phyloP scores from a whole-genome alignment of 2,329 filamentous ascomycete species.

The Lecanicillium sp. region DNA sequence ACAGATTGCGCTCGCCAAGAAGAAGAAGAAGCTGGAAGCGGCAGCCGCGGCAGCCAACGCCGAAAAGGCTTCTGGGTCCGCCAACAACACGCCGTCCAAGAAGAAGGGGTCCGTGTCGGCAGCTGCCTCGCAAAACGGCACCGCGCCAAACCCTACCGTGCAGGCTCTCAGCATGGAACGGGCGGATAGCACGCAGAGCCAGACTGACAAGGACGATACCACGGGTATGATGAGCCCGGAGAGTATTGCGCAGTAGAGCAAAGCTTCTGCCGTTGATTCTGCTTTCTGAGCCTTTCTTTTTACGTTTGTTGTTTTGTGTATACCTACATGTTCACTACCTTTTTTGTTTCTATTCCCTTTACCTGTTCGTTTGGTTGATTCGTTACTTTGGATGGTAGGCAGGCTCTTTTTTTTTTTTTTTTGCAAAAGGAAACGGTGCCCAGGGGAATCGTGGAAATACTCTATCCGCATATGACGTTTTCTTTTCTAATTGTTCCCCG shows the following conservation, averaged over 20 bases:
- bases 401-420: too few species aligned
- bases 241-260: slow-evolving; percentile 50
- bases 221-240: slow-evolving; percentile 81
- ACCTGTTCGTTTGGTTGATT: too few species aligned
- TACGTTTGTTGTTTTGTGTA: too few species aligned
- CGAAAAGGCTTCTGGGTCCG: slow-evolving; percentile 23
- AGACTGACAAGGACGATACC: slow-evolving; percentile 60
- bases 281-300: too few species aligned
- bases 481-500: too few species aligned
- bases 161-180: slow-evolving; percentile 47
- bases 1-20: slow-evolving; percentile 76
- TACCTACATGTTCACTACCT: too few species aligned
- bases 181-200: slow-evolving; percentile 50
- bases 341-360: too few species aligned
- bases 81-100: slow-evolving; percentile 39
- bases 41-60: slow-evolving; percentile 42
- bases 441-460: too few species aligned
- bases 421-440: too few species aligned
- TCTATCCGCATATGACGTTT: too few species aligned
- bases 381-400: too few species aligned
- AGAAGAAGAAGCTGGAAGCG: slow-evolving; percentile 73
- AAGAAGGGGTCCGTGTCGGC: slow-evolving; percentile 33
- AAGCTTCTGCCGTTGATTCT: too few species aligned
- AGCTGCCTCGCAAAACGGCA: slow-evolving; percentile 7
- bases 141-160: slow-evolving; percentile 29